Evolutionary conservation across 805 yeast species (phyloP).

Genomic region (Candida adriatica): DNA sequence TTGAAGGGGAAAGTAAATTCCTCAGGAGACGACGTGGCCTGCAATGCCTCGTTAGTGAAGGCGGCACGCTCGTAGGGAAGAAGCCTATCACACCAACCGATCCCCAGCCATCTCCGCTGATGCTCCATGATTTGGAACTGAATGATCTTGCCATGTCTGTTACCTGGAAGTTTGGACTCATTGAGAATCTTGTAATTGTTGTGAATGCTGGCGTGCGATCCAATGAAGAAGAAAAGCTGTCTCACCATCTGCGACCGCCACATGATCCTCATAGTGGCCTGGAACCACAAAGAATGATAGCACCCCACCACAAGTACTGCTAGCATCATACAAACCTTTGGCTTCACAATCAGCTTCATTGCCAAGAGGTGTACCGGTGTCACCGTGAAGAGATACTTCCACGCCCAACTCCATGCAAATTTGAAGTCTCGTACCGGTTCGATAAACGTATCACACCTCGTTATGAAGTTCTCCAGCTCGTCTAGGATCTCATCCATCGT

Average conservation of each 20-base stretch:
- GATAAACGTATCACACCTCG: conserved; percentile 30
- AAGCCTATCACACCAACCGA: conserved; percentile 49
- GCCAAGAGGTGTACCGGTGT: conserved; percentile 35
- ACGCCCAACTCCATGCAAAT: conserved; percentile 28
- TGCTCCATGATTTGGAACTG: conserved; percentile 47
- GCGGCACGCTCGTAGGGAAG: conserved; percentile 46
- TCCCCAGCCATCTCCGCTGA: conserved; percentile 55
- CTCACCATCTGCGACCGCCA: conserved; percentile 42
- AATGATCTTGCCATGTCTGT: conserved; percentile 39
- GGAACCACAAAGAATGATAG: conserved; percentile 41
- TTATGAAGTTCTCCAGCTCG: conserved; percentile 36
- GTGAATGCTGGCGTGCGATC: conserved; percentile 20
- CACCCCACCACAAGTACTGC: conserved; percentile 31
- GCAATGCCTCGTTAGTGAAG: conserved; percentile 37
- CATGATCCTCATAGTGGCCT: conserved; percentile 34
- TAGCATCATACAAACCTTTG: conserved; percentile 30
- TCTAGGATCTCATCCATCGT: conserved; percentile 41
- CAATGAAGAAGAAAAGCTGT: conserved; percentile 31
- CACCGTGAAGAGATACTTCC: conserved; percentile 26
- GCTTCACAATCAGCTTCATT: conserved; percentile 27
- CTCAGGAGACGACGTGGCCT: conserved; percentile 24
- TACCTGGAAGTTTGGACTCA: conserved; percentile 32
- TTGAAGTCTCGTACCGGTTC: conserved; percentile 11
- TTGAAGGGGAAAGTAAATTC: conserved; percentile 40
- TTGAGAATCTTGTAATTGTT: conserved; percentile 30